Conservation (phyloP, 2,329 filamentous ascomycete species). For the Exophiala calicioides region DNA sequence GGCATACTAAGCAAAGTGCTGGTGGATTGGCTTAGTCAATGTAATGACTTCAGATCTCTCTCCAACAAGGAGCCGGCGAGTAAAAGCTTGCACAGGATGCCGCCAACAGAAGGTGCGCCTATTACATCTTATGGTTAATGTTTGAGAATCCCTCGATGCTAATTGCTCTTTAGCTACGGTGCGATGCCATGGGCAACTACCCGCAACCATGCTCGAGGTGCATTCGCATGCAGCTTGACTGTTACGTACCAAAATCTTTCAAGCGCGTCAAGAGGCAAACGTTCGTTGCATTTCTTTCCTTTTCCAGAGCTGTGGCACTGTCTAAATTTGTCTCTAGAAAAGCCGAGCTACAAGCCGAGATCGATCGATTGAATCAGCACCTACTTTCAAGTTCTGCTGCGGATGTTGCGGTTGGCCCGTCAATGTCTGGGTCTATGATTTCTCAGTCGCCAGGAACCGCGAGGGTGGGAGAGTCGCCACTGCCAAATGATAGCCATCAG, state of each 20-base stretch:
- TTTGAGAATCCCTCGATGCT: background rate
- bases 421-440: background rate
- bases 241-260: conserved; percentile 6
- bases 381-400: background rate
- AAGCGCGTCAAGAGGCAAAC: conserved; percentile 8
- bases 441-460: background rate
- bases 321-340: conserved; percentile 1
- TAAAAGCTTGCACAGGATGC: conserved; percentile 63
- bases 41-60: no score
- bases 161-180: conserved; percentile 5
- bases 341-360: conserved; percentile 24
- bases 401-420: background rate
- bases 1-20: no score
- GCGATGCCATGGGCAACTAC: conserved; percentile 12
- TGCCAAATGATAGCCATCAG: background rate
- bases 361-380: conserved; percentile 7
- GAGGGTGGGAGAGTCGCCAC: background rate
- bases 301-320: conserved; percentile 3
- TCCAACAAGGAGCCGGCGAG: background rate
- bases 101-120: conserved; percentile 64
- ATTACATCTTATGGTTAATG: conserved; percentile 4
- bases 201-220: conserved; percentile 18
- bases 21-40: no score
- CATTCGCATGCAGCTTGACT: conserved; percentile 2
- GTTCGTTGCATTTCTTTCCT: conserved; percentile 1